These are phyloP conservation scores for Xylariaceae sp. DNA, from an alignment of 2,329 filamentous ascomycete species.

Conservation along the genomic window DNA sequence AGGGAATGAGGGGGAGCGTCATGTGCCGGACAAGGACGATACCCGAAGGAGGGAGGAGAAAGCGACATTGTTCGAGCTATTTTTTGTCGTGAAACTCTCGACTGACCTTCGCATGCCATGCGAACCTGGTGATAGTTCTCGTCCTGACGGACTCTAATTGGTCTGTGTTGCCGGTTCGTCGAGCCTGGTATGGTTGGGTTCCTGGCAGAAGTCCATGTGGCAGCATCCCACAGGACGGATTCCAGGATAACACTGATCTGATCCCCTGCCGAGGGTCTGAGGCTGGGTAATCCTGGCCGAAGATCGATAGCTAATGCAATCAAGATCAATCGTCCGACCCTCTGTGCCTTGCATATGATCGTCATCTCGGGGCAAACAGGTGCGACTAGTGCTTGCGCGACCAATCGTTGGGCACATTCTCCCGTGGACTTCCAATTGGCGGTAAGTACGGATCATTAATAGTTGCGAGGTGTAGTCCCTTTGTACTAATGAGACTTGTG, in stretches of 20 bases:
- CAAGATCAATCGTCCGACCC: constrained; percentile 3
- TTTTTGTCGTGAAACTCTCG: not conserved
- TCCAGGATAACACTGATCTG: not conserved
- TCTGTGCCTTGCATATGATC: constrained; percentile 14
- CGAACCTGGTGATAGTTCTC: not conserved
- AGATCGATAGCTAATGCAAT: not conserved
- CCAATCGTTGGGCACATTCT: not conserved
- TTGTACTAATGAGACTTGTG: not conserved
- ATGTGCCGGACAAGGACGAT: not conserved
- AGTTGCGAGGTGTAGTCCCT: not conserved
- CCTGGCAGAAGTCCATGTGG: constrained; percentile 13
- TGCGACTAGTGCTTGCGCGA: not conserved
- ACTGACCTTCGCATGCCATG: not conserved
- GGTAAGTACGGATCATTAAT: not conserved
- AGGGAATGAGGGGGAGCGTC: not conserved
- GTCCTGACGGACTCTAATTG: constrained; percentile 7
- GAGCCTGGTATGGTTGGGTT: constrained; percentile 12
- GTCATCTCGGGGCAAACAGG: constrained; percentile 5
- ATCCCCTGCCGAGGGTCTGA: not conserved
- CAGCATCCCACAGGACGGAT: constrained; percentile 1
- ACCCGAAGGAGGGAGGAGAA: not conserved
- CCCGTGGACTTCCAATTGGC: not conserved
- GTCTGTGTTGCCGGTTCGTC: not conserved
- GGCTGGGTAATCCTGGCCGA: not conserved
- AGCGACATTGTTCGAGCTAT: not conserved